A percentile compares a stretch with the other conserved stretches of the same genome.
Conservation (phyloP, 2,329 filamentous ascomycete genomes). For the Colletotrichum somersetense region DNA sequence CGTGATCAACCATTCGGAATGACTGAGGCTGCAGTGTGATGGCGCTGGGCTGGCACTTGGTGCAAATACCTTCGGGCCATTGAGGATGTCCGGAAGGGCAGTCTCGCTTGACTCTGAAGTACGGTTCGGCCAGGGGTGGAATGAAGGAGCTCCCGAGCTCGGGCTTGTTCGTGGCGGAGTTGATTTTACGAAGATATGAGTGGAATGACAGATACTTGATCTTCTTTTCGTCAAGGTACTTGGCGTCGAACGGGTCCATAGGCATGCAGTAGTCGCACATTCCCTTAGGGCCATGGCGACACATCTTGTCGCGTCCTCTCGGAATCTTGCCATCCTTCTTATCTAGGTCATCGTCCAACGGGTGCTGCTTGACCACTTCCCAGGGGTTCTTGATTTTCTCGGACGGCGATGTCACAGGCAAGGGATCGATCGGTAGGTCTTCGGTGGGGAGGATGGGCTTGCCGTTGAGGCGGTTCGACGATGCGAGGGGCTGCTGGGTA, state of each 20-base stretch:
- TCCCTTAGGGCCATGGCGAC: slow-evolving; percentile 93
- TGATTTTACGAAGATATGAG: slow-evolving; percentile 92
- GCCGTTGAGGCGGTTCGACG: slow-evolving; percentile 81
- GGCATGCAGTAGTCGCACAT: slow-evolving; percentile 99
- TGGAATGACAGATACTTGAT: slow-evolving; percentile 99
- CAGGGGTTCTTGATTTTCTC: slow-evolving; percentile 86
- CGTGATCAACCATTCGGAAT: slow-evolving; percentile 98
- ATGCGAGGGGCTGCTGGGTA: slow-evolving; percentile 51
- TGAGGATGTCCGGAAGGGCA: slow-evolving; percentile 93
- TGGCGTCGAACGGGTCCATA: slow-evolving; percentile 90
- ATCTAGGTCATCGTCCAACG: slow-evolving; percentile 88
- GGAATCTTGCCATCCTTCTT: slow-evolving; percentile 90
- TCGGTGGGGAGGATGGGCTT: slow-evolving; percentile 78
- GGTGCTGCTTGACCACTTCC: slow-evolving; percentile 91
- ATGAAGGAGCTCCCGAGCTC: slow-evolving; percentile 96
- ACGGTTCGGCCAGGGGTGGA: slow-evolving; percentile 92
- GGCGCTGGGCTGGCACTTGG: slow-evolving; percentile 96
- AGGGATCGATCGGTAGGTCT: slow-evolving; percentile 72
- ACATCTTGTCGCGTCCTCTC: slow-evolving; percentile 87
- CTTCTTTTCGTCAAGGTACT: slow-evolving; percentile 93
- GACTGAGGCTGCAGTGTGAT: slow-evolving; percentile 94
- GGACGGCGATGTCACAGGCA: slow-evolving; percentile 64
- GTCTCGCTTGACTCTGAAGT: slow-evolving; percentile 87
- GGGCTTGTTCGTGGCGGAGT: slow-evolving; percentile 95
- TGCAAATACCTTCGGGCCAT: slow-evolving; percentile 97